These are phyloP conservation scores for Plantago lanceolata DNA, from an alignment of 305 asterid species.

Conservation along the genomic window DNA sequence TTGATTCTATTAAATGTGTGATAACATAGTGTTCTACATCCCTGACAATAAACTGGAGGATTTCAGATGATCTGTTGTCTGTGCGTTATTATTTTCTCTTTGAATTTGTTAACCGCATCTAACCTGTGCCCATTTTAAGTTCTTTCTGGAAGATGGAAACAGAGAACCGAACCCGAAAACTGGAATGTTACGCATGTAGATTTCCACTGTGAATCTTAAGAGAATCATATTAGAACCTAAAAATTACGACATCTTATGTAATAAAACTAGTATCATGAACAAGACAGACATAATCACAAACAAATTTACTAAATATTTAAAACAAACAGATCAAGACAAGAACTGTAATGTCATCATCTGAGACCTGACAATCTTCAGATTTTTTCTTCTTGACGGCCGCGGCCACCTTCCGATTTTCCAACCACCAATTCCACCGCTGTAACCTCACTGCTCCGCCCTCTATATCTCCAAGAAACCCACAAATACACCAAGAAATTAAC, in stretches of 20 bases:
- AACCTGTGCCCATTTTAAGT: too few species aligned
- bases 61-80: too few species aligned
- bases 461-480: slow-evolving; percentile 41
- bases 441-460: slow-evolving; percentile 35
- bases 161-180: too few species aligned
- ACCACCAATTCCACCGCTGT: slow-evolving; percentile 14
- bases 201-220: too few species aligned
- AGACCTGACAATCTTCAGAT: neutral
- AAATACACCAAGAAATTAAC: slow-evolving; percentile 51
- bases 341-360: too few species aligned
- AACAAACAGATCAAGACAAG: neutral
- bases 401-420: neutral
- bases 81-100: too few species aligned
- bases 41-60: neutral
- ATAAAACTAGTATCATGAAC: neutral
- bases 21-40: neutral
- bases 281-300: too few species aligned
- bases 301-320: neutral
- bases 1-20: neutral
- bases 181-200: too few species aligned
- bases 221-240: too few species aligned
- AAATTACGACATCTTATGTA: neutral
- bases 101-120: too few species aligned
- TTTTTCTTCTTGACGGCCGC: neutral
- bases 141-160: too few species aligned